These are phyloP conservation scores for Penicillium sp. DNA, from an alignment of 2,329 filamentous ascomycete species.

Conservation along the genomic window DNA sequence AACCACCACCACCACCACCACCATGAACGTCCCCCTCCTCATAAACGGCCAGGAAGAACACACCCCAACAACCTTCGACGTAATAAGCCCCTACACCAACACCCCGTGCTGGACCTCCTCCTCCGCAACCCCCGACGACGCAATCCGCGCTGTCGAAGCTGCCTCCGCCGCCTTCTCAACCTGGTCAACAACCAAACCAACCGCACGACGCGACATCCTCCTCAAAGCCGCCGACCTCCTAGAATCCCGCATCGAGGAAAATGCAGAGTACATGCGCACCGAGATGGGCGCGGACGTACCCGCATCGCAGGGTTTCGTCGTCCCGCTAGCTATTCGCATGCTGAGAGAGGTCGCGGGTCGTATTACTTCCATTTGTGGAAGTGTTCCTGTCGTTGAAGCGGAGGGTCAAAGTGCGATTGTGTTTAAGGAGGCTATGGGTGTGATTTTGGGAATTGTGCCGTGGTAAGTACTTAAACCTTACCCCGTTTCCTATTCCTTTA, in stretches of 20 bases:
- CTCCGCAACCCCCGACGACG: conserved; percentile 52
- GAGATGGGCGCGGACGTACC: conserved; percentile 57
- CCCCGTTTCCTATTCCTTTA: not conserved
- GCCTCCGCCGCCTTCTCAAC: conserved; percentile 67
- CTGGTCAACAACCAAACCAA: conserved; percentile 67
- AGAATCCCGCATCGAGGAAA: conserved; percentile 51
- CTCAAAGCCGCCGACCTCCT: conserved; percentile 68
- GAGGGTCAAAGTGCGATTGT: conserved; percentile 66
- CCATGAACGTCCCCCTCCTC: conserved; percentile 37
- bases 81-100: conserved; percentile 60
- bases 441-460: conserved; percentile 76
- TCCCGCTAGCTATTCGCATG: conserved; percentile 40
- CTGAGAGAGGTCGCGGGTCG: conserved; percentile 56
- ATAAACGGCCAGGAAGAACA: conserved; percentile 43
- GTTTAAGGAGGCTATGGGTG: conserved; percentile 74
- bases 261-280: conserved; percentile 60
- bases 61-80: conserved; percentile 39
- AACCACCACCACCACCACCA: not conserved
- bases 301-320: conserved; percentile 36
- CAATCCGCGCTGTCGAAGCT: conserved; percentile 55
- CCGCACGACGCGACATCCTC: conserved; percentile 69
- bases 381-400: conserved; percentile 53
- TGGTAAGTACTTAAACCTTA: conserved; percentile 59
- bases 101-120: conserved; percentile 58
- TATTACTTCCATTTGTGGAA: conserved; percentile 51